Base-by-base conservation (phyloP, 257 asterid genomes). In the Cruciata laevipes region DNA sequence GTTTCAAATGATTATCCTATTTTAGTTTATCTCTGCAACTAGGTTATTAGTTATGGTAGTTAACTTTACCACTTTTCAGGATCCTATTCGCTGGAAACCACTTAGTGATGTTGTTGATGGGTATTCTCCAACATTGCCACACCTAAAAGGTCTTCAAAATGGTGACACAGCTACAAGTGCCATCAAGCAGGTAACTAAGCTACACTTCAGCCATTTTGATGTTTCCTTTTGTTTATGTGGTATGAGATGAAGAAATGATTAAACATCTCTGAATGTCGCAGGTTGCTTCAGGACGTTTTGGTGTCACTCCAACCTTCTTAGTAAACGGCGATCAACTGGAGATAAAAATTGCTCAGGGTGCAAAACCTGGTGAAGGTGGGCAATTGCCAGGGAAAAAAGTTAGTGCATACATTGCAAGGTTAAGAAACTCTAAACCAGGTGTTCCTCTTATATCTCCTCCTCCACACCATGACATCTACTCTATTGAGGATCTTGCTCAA, bases 281-380 rank as follows among this genome's bases (percentile, higher is more conserved):
- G 99, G 95, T 94, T 66, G 99, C 99, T 64, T 94, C 99, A 12
- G 99, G 99, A 31, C 96, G 99, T 60, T 94, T 94, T 83, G 99
- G 99, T 78, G 99, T 94, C 65, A 94, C 99, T 37, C 99, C 99
- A 6, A 90, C 97, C 60, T 94, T 94, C 82, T 87, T 94, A 84
- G 99, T 88, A 52, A 94, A 94, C 77, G 99, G 97, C 4, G 95
- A 83, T 75, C 99, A 94, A 72, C 83, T 94, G 75, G 99, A 94
- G 81, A 94, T 94, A 70, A 90, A 90, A 83, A 88, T 90, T 68
- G 97, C 99, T 49, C 99, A 94, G 79, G 99, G 99, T 73, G 99
- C 99, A 68, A 94, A 94, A 73, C 99, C 99, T 42, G 99, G 99
- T 61, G 99, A 94, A 85, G 99, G 99, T 67, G 99, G 99, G 63